Evolutionary conservation across 805 yeast species (phyloP).

Genomic region (Starmerella sp.): DNA sequence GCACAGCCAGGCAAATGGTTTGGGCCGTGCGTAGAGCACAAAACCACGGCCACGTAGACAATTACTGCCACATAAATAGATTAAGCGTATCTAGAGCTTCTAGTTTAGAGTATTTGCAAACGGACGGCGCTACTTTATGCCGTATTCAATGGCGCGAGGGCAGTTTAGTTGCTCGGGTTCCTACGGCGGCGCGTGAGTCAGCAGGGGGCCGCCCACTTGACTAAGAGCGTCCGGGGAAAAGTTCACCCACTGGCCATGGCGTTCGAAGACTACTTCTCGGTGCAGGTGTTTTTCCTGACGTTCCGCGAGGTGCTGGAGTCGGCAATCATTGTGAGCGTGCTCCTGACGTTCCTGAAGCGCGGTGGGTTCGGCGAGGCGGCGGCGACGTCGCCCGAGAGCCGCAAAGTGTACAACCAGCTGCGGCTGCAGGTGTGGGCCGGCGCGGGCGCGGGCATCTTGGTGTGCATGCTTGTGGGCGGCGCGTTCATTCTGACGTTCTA

Average conservation of each 20-base stretch:
- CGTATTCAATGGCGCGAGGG: no score
- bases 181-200: no score
- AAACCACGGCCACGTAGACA: no score
- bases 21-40: no score
- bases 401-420: constrained; percentile 34
- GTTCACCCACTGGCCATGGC: constrained; percentile 7
- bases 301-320: constrained; percentile 87
- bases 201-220: background rate
- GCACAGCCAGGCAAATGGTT: no score
- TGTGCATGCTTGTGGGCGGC: constrained; percentile 66
- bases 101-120: no score
- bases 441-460: constrained; percentile 54
- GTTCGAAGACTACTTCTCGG: constrained; percentile 39
- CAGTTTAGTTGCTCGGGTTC: no score
- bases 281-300: constrained; percentile 75
- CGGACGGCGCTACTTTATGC: no score
- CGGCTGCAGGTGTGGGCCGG: constrained; percentile 74
- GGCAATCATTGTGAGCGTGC: constrained; percentile 71
- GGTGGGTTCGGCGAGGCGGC: constrained; percentile 42
- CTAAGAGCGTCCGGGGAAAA: background rate
- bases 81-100: no score
- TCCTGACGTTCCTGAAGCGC: constrained; percentile 75
- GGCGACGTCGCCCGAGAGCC: constrained; percentile 11
- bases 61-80: no score
- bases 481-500: constrained; percentile 61